A percentile compares a stretch with the other conserved stretches of the same genome.
Evolutionary conservation across 352 stramenopile genomes (phyloP).

Genomic region (Halophytophthora batemanensis): DNA sequence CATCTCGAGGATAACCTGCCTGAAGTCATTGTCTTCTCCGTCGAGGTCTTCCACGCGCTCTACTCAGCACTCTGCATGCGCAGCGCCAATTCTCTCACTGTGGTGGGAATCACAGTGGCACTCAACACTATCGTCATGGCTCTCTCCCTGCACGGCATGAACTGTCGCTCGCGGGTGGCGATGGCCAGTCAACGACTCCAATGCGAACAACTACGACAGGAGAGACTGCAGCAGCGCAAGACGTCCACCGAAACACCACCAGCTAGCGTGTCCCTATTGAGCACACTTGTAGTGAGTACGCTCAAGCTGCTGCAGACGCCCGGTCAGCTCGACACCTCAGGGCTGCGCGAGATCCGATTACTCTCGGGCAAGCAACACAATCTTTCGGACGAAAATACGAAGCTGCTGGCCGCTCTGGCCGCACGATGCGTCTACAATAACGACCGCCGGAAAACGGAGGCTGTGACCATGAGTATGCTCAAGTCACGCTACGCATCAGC

Average conservation of each 20-base stretch:
- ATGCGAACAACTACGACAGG: slow-evolving; percentile 3
- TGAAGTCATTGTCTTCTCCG: slow-evolving; percentile 20
- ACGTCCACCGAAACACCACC: slow-evolving; percentile 8
- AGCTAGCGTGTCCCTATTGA: slow-evolving; percentile 10
- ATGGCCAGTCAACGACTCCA: slow-evolving; percentile 1
- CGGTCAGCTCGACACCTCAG: slow-evolving; percentile 8
- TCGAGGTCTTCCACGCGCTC: slow-evolving; percentile 30
- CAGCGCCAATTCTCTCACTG: slow-evolving; percentile 14
- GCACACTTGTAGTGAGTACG: slow-evolving; percentile 5
- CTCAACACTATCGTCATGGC: slow-evolving; percentile 8
- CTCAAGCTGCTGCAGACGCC: slow-evolving; percentile 11
- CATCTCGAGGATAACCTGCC: slow-evolving; percentile 22
- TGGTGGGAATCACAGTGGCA: slow-evolving; percentile 9
- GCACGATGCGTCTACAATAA: slow-evolving; percentile 27
- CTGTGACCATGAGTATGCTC: slow-evolving; percentile 11
- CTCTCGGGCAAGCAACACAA: slow-evolving; percentile 21
- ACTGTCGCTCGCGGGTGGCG: slow-evolving; percentile 6
- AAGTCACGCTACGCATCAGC: slow-evolving; percentile 19
- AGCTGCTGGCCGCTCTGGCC: slow-evolving; percentile 14
- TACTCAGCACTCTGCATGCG: slow-evolving; percentile 24
- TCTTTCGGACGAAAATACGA: slow-evolving; percentile 9
- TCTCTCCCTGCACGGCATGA: slow-evolving; percentile 9
- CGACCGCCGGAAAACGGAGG: background rate
- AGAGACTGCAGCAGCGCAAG: slow-evolving; percentile 1
- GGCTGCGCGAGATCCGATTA: slow-evolving; percentile 21